Conservation (phyloP, 2,329 filamentous ascomycete genomes). For the Alternaria angustiovoidea region DNA sequence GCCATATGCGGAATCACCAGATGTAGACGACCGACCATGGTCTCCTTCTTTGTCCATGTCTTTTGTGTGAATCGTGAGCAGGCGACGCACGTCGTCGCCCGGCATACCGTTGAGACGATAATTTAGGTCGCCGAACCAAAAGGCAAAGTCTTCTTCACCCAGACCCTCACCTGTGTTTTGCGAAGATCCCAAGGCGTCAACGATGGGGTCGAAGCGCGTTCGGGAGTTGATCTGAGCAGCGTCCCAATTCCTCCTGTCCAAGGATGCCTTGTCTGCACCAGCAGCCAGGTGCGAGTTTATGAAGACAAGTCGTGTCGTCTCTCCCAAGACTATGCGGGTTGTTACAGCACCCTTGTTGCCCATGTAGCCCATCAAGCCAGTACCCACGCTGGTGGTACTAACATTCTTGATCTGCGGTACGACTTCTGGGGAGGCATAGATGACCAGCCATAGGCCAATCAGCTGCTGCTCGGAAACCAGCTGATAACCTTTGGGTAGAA, state of each 20-base stretch:
- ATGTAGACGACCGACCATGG: constrained; percentile 23
- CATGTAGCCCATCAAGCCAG: constrained; percentile 89
- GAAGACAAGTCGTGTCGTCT: constrained; percentile 88
- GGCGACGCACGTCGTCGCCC: constrained; percentile 84
- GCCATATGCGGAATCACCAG: constrained; percentile 28
- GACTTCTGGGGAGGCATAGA: constrained; percentile 84
- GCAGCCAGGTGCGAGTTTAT: constrained; percentile 92
- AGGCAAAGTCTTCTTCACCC: constrained; percentile 90
- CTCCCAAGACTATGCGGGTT: constrained; percentile 82
- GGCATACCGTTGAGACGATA: constrained; percentile 89
- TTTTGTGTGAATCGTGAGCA: constrained; percentile 86
- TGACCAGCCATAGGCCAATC: constrained; percentile 81
- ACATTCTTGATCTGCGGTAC: constrained; percentile 79
- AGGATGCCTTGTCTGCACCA: constrained; percentile 76
- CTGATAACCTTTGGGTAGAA: constrained; percentile 78
- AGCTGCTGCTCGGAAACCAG: constrained; percentile 84
- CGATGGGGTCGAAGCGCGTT: constrained; percentile 79
- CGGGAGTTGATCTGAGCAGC: constrained; percentile 77
- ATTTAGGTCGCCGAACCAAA: constrained; percentile 97
- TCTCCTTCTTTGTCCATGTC: constrained; percentile 59
- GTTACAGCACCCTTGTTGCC: constrained; percentile 94
- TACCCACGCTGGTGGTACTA: constrained; percentile 84
- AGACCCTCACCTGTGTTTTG: constrained; percentile 70
- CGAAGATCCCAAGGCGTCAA: constrained; percentile 68
- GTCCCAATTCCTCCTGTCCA: constrained; percentile 92